Evolutionary conservation across 768 basidiomycete genomes (phyloP).

Genomic region (Collybia mongolica): DNA sequence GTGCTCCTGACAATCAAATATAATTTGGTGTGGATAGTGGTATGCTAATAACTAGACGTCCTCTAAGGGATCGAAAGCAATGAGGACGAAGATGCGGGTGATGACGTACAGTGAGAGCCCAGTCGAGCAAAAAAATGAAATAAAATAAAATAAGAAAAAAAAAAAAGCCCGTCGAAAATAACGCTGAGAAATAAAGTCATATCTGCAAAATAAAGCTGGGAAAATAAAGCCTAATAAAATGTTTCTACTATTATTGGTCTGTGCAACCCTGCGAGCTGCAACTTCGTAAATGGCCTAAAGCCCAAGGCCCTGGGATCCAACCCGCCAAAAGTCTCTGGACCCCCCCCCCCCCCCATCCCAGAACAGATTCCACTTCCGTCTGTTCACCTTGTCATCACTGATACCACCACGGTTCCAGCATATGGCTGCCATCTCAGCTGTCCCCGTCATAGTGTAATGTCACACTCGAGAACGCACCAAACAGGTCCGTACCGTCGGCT

Average conservation of each 20-base stretch:
- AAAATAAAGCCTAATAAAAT: conserved; percentile 4
- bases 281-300: conserved; percentile 1
- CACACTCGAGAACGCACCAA: conserved; percentile 87
- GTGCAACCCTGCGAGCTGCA: not conserved
- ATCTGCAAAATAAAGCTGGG: not conserved
- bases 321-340: conserved; percentile 3
- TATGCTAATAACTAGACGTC: not conserved
- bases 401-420: conserved; percentile 7
- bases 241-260: not conserved
- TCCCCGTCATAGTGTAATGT: conserved; percentile 86
- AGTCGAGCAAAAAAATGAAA: not conserved
- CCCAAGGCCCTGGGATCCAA: conserved; percentile 6
- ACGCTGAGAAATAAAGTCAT: not conserved
- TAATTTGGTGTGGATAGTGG: not conserved
- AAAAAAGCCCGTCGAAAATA: conserved; percentile 1
- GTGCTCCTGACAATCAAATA: not conserved
- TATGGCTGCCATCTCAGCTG: conserved; percentile 18
- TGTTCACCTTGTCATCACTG: conserved; percentile 7
- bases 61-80: not conserved
- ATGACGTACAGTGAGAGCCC: not conserved
- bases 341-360: conserved; percentile 1
- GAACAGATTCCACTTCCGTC: conserved; percentile 9
- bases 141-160: not conserved
- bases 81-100: not conserved
- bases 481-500: conserved; percentile 61